Conservation (phyloP, 768 basidiomycete genomes). For the Rhodosporidiobolus sp. region DNA sequence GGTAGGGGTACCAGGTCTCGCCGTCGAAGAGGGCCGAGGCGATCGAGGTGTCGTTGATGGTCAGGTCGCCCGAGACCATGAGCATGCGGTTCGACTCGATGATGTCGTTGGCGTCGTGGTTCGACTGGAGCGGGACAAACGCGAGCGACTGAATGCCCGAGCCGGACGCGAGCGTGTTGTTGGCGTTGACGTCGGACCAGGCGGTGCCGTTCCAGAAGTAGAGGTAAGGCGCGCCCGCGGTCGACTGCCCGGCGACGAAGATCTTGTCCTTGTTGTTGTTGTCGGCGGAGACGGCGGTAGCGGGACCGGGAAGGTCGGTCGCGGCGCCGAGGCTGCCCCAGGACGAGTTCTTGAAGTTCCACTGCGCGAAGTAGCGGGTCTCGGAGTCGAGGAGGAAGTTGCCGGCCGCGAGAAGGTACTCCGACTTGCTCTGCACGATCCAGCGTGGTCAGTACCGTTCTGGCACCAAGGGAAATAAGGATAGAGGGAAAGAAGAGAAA, state of each 20-base stretch:
- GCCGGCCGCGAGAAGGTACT: constrained; percentile 73
- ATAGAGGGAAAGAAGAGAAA: no score
- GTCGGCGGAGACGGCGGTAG: constrained; percentile 83
- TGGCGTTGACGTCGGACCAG: constrained; percentile 68
- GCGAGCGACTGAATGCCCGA: constrained; percentile 75
- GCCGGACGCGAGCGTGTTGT: constrained; percentile 33
- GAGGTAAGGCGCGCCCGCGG: constrained; percentile 67
- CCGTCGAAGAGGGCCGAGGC: constrained; percentile 89
- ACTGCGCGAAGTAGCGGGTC: constrained; percentile 69
- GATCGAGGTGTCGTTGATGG: constrained; percentile 70
- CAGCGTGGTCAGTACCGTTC: neutral
- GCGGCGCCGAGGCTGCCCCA: constrained; percentile 65
- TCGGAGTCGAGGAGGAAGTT: constrained; percentile 67
- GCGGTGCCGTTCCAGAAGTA: constrained; percentile 76
- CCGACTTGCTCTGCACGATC: constrained; percentile 58
- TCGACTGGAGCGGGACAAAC: constrained; percentile 82
- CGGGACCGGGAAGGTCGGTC: constrained; percentile 74
- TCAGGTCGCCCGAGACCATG: constrained; percentile 75
- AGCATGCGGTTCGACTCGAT: constrained; percentile 81
- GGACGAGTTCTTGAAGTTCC: constrained; percentile 64
- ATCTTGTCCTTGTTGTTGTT: constrained; percentile 73
- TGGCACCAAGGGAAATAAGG: no score
- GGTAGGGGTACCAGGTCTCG: constrained; percentile 72
- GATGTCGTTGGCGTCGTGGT: constrained; percentile 66
- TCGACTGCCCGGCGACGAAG: constrained; percentile 79